Evolutionary conservation across 305 asterid genomes (phyloP), one percentile per base, ranked within the genome.

Genomic region (Rubia peregrina): DNA sequence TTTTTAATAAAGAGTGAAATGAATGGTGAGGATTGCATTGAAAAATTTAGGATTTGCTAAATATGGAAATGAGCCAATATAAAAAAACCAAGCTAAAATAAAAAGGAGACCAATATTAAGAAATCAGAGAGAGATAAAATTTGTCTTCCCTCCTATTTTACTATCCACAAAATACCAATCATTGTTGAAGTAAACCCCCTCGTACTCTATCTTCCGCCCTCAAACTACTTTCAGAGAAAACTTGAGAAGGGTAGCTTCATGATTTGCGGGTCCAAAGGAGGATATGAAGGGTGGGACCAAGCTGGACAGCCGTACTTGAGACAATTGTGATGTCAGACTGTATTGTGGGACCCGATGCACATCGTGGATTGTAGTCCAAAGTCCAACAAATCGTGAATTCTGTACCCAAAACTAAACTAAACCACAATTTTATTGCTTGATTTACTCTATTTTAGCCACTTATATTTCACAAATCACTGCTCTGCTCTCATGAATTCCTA

Each of bases 261-360:
- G 73, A 67, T 60, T 60, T 68, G 77, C 26, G 57, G 77, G 71
- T 26, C 44, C 68, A 21, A n/a, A 42, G 38, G 21, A 53, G 36
- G 38, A 42, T 16, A 61, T 61, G 12, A 61, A 4, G n/a, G 2
- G 44, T 3, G 12, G 73, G 77, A 57, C 12, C 65, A 61, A 38
- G 14, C 33, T 44, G 11, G 63, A 74, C 73, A 68, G 77, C 77
- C 73, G 73, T 74, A 74, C 69, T 14, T 2, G 9, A 12, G 61
- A 61, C 38, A 19, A 30, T 1, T 14, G 56, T 72, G 26, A 62
- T 62, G 24, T 48, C 48, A 9, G 41, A 6, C 30, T 13, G 61
- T 16, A 26, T 43, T 16, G 71, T 9, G 70, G 63, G 70, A 9
- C 63, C 36, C 61, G 0, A 0, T 6, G 2, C 43, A 22, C 49